These are phyloP conservation scores for Saturnispora bothae DNA, from an alignment of 805 yeast species.

Conservation along the genomic window DNA sequence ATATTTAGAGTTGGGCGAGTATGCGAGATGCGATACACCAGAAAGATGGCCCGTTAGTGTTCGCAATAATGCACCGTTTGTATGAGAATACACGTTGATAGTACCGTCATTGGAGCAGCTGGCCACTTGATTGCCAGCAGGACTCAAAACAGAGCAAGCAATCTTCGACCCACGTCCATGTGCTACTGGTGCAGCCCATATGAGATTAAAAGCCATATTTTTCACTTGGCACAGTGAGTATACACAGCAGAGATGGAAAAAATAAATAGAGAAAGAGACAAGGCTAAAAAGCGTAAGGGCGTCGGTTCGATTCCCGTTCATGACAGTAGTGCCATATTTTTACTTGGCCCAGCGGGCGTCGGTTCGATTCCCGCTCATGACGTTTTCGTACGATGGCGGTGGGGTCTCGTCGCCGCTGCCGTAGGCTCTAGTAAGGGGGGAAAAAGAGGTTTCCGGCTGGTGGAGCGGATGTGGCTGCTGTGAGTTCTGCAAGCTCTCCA, in stretches of 20 bases:
- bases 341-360: too few relatives aligned
- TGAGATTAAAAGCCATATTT: background rate
- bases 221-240: too few relatives aligned
- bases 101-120: constrained; percentile 44
- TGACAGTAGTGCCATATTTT: too few relatives aligned
- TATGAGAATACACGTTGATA: constrained; percentile 46
- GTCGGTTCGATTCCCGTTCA: too few relatives aligned
- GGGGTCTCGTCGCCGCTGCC: constrained; percentile 14
- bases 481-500: constrained; percentile 8
- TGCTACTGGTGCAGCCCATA: background rate
- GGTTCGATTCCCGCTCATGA: too few relatives aligned
- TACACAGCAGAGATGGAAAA: background rate
- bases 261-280: background rate
- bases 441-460: constrained; percentile 13
- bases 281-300: background rate
- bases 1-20: constrained; percentile 64
- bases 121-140: too few relatives aligned
- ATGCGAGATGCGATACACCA: constrained; percentile 67
- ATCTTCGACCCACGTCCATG: background rate
- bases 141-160: too few relatives aligned
- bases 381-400: constrained; percentile 29
- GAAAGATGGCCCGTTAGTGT: constrained; percentile 47
- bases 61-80: constrained; percentile 24
- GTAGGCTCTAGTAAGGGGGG: constrained; percentile 15
- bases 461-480: too few relatives aligned